Conservation (phyloP, 345 rosid species). For the Durio zibethinus region DNA sequence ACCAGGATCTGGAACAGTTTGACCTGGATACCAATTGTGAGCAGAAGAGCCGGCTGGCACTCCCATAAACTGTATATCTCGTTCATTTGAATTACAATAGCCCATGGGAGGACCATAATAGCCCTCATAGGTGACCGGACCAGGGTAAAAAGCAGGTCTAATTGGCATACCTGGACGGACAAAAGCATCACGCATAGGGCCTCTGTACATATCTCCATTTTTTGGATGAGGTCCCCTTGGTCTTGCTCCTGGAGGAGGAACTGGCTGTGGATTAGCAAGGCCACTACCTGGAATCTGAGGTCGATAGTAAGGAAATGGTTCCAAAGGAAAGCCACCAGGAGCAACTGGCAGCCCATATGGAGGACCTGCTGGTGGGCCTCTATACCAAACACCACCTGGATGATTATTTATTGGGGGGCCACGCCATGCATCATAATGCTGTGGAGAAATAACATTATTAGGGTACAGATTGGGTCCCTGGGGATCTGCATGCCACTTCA, state of each 20-base stretch:
- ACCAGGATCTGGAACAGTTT: conserved; percentile 46
- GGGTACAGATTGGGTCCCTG: conserved; percentile 61
- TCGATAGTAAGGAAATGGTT: conserved; percentile 75
- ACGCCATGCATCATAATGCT: conserved; percentile 72
- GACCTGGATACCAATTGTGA: conserved; percentile 25
- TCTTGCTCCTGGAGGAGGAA: conserved; percentile 59
- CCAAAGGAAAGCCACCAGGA: conserved; percentile 83
- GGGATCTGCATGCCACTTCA: conserved; percentile 63
- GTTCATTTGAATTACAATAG: conserved; percentile 60
- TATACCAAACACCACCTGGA: conserved; percentile 86
- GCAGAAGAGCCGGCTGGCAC: conserved; percentile 62
- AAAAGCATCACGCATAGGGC: conserved; percentile 73
- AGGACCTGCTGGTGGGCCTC: conserved; percentile 78
- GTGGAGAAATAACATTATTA: conserved; percentile 55
- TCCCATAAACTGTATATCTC: conserved; percentile 70
- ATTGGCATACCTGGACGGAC: conserved; percentile 77
- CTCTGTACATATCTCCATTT: conserved; percentile 73
- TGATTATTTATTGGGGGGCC: conserved; percentile 79
- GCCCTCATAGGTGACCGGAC: conserved; percentile 70
- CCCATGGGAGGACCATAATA: conserved; percentile 86
- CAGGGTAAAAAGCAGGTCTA: conserved; percentile 85
- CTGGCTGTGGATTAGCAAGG: conserved; percentile 49
- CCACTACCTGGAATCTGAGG: conserved; percentile 59
- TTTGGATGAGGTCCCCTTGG: conserved; percentile 72
- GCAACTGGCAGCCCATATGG: conserved; percentile 73